A percentile compares a stretch with the other conserved stretches of the same genome.
These are phyloP conservation scores for Aspergillus affinis DNA, from an alignment of 495 filamentous ascomycete genomes.

Conservation along the genomic window DNA sequence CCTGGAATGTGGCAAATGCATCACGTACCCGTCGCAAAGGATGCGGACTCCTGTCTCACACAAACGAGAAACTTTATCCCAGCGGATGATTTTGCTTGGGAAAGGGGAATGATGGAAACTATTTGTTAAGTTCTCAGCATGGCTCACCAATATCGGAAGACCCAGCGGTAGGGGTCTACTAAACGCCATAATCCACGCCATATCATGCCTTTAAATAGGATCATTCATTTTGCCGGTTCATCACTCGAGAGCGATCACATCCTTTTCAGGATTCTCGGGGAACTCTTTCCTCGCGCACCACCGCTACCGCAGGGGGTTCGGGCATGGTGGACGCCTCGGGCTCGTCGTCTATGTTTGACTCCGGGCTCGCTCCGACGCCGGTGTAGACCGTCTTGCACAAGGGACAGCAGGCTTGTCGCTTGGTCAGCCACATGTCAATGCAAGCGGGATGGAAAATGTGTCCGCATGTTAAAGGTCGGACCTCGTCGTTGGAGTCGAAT, in stretches of 20 bases:
- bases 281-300: background rate
- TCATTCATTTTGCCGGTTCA: no score
- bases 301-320: background rate
- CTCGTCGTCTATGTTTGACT: background rate
- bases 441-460: conserved; percentile 96
- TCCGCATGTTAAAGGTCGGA: conserved; percentile 85
- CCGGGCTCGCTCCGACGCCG: background rate
- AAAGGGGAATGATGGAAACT: no score
- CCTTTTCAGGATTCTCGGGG: background rate
- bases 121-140: no score
- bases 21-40: no score
- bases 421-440: conserved; percentile 95
- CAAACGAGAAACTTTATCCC: no score
- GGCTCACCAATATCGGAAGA: no score
- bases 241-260: no score
- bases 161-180: no score
- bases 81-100: no score
- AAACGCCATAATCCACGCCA: no score
- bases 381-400: conserved; percentile 69
- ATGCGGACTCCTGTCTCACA: no score
- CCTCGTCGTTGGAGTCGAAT: conserved; percentile 81
- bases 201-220: no score
- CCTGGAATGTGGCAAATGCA: background rate
- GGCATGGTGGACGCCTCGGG: background rate
- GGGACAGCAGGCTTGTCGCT: conserved; percentile 89